These are phyloP conservation scores for Aegilops longissima DNA, from an alignment of 176 grass and related monocot species.

Conservation along the genomic window DNA sequence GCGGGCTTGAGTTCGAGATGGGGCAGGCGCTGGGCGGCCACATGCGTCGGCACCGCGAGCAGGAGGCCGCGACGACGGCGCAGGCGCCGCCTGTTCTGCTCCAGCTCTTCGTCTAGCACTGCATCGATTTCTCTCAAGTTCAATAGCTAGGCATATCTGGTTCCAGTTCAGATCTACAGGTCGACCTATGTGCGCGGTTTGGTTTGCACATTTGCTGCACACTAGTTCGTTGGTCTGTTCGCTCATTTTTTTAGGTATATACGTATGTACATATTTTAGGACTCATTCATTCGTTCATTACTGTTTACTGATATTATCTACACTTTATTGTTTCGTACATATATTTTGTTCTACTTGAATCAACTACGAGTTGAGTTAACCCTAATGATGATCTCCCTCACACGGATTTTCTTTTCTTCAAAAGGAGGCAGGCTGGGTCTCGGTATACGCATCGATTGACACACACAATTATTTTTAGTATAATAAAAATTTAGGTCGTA, in stretches of 20 bases:
- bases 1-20: conserved; percentile 47
- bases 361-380: not conserved
- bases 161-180: not conserved
- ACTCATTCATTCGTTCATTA: not conserved
- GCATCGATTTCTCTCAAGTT: not conserved
- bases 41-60: conserved; percentile 56
- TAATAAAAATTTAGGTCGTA: not conserved
- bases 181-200: not conserved
- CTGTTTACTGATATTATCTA: not conserved
- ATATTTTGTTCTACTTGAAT: not conserved
- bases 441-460: too few species aligned
- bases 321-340: not conserved
- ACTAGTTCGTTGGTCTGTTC: not conserved
- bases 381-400: not conserved
- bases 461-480: not conserved
- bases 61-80: not conserved
- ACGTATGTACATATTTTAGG: not conserved
- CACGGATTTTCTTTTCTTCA: not conserved
- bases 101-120: conserved; percentile 40
- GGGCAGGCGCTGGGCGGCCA: conserved; percentile 67
- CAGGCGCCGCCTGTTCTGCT: conserved; percentile 49
- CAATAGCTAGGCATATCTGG: not conserved
- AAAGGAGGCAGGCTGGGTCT: too few species aligned
- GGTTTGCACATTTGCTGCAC: not conserved
- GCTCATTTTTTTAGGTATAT: too few species aligned